A percentile compares a stretch with the other conserved stretches of the same genome.
Conservation (phyloP, 2,329 filamentous ascomycete species). For the Dothideomycetes sp. region DNA sequence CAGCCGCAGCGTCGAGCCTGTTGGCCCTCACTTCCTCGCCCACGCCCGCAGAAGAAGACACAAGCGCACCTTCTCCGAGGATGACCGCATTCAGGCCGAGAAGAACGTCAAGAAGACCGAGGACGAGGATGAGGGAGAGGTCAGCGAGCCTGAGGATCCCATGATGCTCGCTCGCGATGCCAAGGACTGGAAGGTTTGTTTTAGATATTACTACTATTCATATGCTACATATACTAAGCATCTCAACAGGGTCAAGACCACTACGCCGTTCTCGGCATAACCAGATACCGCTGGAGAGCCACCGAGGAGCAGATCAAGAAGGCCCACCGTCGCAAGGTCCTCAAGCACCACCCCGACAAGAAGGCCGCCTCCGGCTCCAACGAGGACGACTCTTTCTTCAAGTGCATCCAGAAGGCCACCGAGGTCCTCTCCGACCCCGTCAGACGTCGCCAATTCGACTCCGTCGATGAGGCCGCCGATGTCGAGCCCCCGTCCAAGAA, state of each 20-base stretch:
- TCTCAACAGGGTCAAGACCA: constrained; percentile 74
- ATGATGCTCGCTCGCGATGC: constrained; percentile 86
- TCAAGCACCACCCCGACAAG: constrained; percentile 98
- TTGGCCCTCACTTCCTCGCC: constrained; percentile 94
- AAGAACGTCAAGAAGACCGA: constrained; percentile 93
- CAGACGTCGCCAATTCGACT: constrained; percentile 92
- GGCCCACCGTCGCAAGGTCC: constrained; percentile 98
- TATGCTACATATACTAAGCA: neutral
- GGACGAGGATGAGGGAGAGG: constrained; percentile 78
- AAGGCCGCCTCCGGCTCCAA: constrained; percentile 79
- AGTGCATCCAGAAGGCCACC: constrained; percentile 98
- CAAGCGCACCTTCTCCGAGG: constrained; percentile 96
- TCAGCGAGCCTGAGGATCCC: constrained; percentile 87
- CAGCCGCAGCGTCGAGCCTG: constrained; percentile 84
- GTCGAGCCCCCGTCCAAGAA: constrained; percentile 91
- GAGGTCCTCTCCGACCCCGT: constrained; percentile 86
- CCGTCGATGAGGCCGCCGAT: constrained; percentile 86
- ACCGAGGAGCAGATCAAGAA: constrained; percentile 98
- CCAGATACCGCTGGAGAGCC: constrained; percentile 83
- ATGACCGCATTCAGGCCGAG: constrained; percentile 93
- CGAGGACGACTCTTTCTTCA: constrained; percentile 98
- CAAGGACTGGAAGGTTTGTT: constrained; percentile 94
- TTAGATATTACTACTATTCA: neutral
- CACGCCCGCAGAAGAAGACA: constrained; percentile 88
- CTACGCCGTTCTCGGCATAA: constrained; percentile 89